These are phyloP conservation scores for Chaetomiaceae sp. DNA, from an alignment of 2,329 filamentous ascomycete genomes.

Conservation along the genomic window DNA sequence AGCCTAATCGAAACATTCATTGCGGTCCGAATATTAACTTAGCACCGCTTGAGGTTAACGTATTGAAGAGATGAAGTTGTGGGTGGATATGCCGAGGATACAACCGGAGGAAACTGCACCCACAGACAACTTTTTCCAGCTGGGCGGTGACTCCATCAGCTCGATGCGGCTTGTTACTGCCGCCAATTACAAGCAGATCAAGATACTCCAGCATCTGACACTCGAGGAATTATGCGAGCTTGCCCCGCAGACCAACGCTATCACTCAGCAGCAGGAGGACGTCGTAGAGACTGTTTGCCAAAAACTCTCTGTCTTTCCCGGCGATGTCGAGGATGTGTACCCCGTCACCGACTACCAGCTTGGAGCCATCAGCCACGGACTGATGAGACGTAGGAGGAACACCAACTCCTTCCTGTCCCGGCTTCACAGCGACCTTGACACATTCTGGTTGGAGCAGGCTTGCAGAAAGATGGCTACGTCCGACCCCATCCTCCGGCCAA, in stretches of 20 bases:
- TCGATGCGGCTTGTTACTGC: conserved; percentile 48
- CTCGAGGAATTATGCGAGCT: conserved; percentile 3
- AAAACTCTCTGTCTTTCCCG: conserved; percentile 12
- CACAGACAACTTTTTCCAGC: conserved; percentile 36
- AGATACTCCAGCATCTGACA: conserved; percentile 18
- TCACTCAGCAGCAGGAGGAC: neutral
- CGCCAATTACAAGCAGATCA: conserved; percentile 34
- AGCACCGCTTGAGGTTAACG: too few species aligned
- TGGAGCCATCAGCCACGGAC: conserved; percentile 10
- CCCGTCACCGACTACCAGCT: conserved; percentile 14
- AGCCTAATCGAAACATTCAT: too few species aligned
- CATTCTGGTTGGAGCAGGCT: conserved; percentile 19
- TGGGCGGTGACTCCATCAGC: conserved; percentile 42
- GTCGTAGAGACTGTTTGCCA: conserved; percentile 9
- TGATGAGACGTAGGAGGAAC: conserved; percentile 14
- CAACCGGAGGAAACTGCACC: too few species aligned
- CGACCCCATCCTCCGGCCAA: conserved; percentile 26
- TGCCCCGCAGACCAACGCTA: neutral
- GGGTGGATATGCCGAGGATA: too few species aligned
- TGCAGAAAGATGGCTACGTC: conserved; percentile 16
- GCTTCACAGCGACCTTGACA: conserved; percentile 20
- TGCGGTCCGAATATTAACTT: too few species aligned
- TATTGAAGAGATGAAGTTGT: too few species aligned
- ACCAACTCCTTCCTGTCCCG: conserved; percentile 27
- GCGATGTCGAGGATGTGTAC: conserved; percentile 12